phyloP scores from a whole-genome alignment of 139 green algal species.

The Edaphochlamys debaryana region DNA sequence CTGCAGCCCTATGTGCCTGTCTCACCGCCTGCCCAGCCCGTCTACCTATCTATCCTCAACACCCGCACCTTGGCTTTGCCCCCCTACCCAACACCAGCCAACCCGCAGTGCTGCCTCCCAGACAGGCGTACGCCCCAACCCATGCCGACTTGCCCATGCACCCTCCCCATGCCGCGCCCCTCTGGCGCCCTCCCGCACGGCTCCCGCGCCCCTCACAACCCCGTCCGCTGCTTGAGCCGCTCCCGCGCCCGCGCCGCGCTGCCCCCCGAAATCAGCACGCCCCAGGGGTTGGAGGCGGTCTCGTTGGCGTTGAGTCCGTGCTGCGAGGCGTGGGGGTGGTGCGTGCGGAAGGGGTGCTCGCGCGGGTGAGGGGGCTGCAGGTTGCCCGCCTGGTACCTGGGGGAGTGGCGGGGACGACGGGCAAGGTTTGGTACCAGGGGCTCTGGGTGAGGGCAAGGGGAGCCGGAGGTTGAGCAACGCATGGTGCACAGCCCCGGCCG shows the following conservation, averaged over 20 bases:
- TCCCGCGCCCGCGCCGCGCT: slow-evolving; percentile 17
- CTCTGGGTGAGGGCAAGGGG: no score
- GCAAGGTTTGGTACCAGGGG: neutral
- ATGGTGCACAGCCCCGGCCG: no score
- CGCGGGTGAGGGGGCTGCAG: neutral
- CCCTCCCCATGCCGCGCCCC: no score
- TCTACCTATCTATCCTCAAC: no score
- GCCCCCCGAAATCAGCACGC: slow-evolving; percentile 19
- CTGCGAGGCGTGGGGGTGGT: slow-evolving; percentile 27
- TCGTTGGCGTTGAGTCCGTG: slow-evolving; percentile 6
- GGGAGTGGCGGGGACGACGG: neutral
- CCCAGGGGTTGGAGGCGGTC: slow-evolving; percentile 38
- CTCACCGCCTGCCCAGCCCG: no score
- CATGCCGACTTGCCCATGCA: no score
- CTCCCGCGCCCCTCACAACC: neutral
- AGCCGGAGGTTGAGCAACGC: neutral
- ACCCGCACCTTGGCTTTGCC: no score
- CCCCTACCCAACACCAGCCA: no score
- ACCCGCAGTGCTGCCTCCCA: no score
- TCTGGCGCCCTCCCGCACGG: no score
- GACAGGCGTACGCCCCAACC: no score
- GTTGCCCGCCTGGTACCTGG: slow-evolving; percentile 3
- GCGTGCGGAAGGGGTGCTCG: slow-evolving; percentile 36
- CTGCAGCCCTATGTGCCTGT: no score
- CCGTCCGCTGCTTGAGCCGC: slow-evolving; percentile 26